Base-by-base conservation (phyloP, 208 protist species). In the Wallacemonas collosoma region DNA sequence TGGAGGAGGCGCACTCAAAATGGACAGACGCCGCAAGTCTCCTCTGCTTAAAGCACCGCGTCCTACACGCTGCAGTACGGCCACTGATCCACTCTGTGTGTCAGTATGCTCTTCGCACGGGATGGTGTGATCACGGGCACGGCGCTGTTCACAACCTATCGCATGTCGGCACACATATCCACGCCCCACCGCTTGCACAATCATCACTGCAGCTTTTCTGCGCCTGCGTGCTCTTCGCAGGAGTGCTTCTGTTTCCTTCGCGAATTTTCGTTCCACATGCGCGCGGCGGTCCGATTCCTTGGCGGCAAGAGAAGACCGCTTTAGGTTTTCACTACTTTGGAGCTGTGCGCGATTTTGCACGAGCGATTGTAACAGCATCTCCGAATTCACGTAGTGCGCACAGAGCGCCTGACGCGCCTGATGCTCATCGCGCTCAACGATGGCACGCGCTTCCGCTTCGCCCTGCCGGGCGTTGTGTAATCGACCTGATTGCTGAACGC, bases 21-120 rank as follows among this genome's bases (percentile, higher is more conserved):
- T 14, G 45, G 12, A 50, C 45, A 12, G 8, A 12, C 17, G 14
- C 5, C 53, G 53, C 11, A 73, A 7, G 6, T 48, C 17, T 35
- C 44, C 9, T 6, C 74, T 58, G 35, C 14, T 50, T 35, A 65
- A 0, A 38, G 64, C 60, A 8, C 79, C 79, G 1, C 68, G 38
- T 4, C 75, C 79, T n/a, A 83, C 39, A 51, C 75, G 71, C 67
- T 83, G 71, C 53, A 79, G 2, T 9, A 62, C 43, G 15, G 14
- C 43, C 2, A 56, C 71, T 12, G 63, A 61, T n/a, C 51, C 45
- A 68, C 51, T 55, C 68, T 50, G 8, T 12, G 45, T 12, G 8
- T 12, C 26, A 26, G 26, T 26, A 26, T 26, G 26, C 26, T 26
- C 26, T 26, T 26, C 26, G 26, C 26, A 26, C 26, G 26, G 26